These are phyloP conservation scores for Acanthochlamys bracteata DNA, from an alignment of 106 monocot genomes.

Conservation along the genomic window DNA sequence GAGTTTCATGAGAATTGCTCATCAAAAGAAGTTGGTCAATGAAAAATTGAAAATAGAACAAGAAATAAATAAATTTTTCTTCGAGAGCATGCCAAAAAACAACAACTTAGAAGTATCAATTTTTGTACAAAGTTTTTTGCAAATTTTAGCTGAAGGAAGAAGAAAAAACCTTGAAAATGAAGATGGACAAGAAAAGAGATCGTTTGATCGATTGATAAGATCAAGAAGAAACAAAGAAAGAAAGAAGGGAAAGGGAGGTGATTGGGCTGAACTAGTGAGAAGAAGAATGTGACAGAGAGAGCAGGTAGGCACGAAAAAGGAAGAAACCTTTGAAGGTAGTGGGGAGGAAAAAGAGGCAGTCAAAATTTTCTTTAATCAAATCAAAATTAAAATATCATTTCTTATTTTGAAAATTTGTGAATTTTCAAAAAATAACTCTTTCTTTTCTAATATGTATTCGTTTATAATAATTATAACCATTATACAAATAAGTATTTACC, in stretches of 20 bases:
- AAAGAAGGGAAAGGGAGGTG: neutral
- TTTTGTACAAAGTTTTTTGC: neutral
- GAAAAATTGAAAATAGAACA: no score
- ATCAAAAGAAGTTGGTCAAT: no score
- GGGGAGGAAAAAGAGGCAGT: neutral
- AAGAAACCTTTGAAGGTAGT: neutral
- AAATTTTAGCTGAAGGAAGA: neutral
- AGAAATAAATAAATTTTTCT: no score
- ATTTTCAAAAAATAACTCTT: no score
- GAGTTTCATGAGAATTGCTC: neutral
- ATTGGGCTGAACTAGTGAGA: neutral
- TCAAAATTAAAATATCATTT: no score
- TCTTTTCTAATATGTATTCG: no score
- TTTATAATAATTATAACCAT: no score
- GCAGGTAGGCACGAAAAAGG: neutral
- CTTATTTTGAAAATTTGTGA: no score
- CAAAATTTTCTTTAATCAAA: no score
- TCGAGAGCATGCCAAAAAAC: neutral
- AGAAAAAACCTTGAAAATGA: neutral
- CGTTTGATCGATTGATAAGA: neutral
- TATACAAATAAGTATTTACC: no score
- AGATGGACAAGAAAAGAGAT: neutral
- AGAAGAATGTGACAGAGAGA: no score
- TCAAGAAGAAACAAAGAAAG: neutral
- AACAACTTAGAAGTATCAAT: neutral